Base-by-base conservation (phyloP, 768 basidiomycete species). In the Trametes punicea region DNA sequence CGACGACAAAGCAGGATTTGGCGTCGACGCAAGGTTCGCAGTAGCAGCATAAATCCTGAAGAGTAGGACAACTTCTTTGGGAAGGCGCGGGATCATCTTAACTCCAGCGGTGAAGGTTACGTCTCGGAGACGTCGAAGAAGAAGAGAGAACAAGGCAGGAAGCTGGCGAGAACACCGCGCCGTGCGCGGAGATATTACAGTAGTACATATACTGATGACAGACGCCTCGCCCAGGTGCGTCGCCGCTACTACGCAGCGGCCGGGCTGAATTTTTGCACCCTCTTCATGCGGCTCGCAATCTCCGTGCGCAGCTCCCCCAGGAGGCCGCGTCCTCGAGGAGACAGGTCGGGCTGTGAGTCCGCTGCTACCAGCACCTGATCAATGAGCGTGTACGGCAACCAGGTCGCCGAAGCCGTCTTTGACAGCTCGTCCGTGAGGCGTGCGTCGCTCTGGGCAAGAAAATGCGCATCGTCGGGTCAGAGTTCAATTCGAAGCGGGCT, bases 321-420 rank as follows among this genome's bases (percentile, higher is more conserved):
- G 27, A 77, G 71, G 6, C 45, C 56, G 42, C 67, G 69, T 23
- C 71, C 71, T 39, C 75, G 75, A 11, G 77, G 55, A 20, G 81
- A 78, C 47, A 82, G 67, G 33, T 77, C 75, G 31, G 77, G 74
- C 63, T 81, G 78, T 7, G 77, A 71, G 56, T 79, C 77, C 9
- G 85, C 82, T 13, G 85, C 84, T 21, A 77, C 76, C 26, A 93
- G 76, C 31, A 93, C 86, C 70, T 91, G 87, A 70, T 94, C 92
- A 60, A 94, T 81, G 51, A 93, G 77, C 46, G 83, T 81, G 65
- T 93, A 93, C 13, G 92, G 92, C 34, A 93, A 74, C 87, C 90
- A 93, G 4, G 87, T 87, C 50, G 79, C 67, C 30, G 77, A 80
- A 2, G 88, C 80, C 34, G 77, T 75, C 65, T 76, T 82, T 26